Conservation (phyloP, 805 yeast species). For the Candida caryicola region DNA sequence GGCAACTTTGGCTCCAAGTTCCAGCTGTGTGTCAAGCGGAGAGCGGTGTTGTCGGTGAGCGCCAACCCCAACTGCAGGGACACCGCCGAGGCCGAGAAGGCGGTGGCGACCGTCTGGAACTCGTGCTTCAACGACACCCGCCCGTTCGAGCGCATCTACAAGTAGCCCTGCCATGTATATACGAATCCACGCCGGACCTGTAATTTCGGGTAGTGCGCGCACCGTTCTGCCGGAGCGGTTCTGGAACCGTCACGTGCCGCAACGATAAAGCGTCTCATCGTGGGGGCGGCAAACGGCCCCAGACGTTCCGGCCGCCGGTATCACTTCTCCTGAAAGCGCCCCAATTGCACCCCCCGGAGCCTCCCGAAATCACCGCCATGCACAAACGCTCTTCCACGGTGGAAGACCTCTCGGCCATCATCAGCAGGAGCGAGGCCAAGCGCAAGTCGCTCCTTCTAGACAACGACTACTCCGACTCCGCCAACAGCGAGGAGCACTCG, state of each 20-base stretch:
- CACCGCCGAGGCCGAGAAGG: constrained; percentile 69
- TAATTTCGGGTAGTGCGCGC: no score
- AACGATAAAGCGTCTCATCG: no score
- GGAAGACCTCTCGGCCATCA: constrained; percentile 5
- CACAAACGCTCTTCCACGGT: constrained; percentile 4
- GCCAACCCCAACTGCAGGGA: constrained; percentile 82
- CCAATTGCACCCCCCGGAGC: no score
- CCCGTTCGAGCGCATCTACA: constrained; percentile 90
- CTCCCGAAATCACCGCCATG: no score
- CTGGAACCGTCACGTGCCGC: no score
- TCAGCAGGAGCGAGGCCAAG: constrained; percentile 5
- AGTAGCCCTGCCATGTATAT: no score
- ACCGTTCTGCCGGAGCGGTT: no score
- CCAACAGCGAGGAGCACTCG: not conserved
- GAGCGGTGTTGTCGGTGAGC: constrained; percentile 80
- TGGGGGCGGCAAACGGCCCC: no score
- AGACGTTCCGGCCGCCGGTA: no score
- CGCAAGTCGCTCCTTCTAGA: constrained; percentile 9
- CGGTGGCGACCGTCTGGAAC: constrained; percentile 85
- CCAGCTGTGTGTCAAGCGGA: constrained; percentile 84
- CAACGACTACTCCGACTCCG: constrained; percentile 6
- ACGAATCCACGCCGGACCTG: no score
- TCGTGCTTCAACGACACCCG: constrained; percentile 93
- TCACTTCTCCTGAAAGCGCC: no score
- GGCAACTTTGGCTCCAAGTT: constrained; percentile 71